Evolutionary conservation across 2,329 filamentous ascomycete genomes (phyloP).

Genomic region (Alternaria hordeiaustralica): DNA sequence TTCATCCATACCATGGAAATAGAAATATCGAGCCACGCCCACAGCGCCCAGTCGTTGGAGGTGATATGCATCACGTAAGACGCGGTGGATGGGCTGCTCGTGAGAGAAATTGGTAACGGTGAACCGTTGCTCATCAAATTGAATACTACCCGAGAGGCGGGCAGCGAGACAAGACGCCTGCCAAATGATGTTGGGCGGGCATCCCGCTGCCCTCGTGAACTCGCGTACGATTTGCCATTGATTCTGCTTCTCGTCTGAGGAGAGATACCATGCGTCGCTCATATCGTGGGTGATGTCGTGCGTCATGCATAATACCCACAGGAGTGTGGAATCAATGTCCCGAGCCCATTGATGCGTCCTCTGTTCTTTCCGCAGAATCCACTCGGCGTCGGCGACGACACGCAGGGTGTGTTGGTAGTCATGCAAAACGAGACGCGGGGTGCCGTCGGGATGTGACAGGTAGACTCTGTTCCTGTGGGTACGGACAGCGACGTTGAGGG

Average conservation of each 20-base stretch:
- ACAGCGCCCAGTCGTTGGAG: neutral
- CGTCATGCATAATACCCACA: neutral
- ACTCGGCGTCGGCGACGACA: neutral
- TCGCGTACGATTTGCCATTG: neutral
- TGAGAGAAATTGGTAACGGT: neutral
- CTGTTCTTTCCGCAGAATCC: neutral
- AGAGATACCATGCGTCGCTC: neutral
- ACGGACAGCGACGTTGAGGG: neutral
- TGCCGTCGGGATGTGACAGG: neutral
- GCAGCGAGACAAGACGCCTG: neutral
- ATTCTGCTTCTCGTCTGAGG: neutral
- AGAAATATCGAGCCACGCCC: neutral
- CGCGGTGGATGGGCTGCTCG: neutral
- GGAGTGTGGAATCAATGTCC: neutral
- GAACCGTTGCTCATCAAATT: neutral
- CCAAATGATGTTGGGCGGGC: neutral
- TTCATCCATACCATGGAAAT: neutral
- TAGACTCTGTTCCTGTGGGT: neutral
- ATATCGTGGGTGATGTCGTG: neutral
- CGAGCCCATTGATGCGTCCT: neutral
- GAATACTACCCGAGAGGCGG: neutral
- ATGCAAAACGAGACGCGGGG: neutral
- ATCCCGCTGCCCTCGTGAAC: neutral
- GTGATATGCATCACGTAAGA: neutral
- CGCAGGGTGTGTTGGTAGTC: conserved; percentile 2